A percentile compares a stretch with the other conserved stretches of the same genome.
Conservation (phyloP, 2,329 filamentous ascomycete species). For the Bipolaris bicolor region DNA sequence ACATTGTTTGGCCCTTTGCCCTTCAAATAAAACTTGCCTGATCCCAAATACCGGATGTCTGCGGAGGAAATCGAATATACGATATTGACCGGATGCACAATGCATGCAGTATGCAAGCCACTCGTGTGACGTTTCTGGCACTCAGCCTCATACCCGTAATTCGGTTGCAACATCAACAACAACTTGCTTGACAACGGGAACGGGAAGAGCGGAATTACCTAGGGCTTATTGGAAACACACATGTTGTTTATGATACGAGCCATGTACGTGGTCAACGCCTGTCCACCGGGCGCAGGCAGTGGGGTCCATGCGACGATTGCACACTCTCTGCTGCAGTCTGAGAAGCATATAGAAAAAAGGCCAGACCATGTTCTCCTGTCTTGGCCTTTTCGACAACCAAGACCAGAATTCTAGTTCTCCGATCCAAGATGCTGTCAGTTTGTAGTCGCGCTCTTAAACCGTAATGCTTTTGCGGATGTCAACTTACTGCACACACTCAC, state of each 20-base stretch:
- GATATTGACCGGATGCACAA: slow-evolving; percentile 24
- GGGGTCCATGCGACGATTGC: neutral
- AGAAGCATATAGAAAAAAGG: neutral
- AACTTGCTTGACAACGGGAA: neutral
- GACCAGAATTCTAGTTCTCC: neutral
- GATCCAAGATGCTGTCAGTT: too few relatives aligned
- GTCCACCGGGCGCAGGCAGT: neutral
- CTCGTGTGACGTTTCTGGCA: slow-evolving; percentile 12
- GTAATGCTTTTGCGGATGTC: neutral
- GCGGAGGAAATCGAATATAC: slow-evolving; percentile 4
- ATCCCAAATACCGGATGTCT: slow-evolving; percentile 12
- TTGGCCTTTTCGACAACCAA: neutral
- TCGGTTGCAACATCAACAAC: slow-evolving; percentile 4
- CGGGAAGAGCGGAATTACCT: neutral
- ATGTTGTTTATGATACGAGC: neutral
- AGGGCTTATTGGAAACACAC: slow-evolving; percentile 1
- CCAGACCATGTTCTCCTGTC: neutral
- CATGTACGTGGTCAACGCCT: neutral
- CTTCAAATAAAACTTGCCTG: slow-evolving; percentile 1
- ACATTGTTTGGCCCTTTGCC: slow-evolving; percentile 14
- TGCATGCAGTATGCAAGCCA: slow-evolving; percentile 13
- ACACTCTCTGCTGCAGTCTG: neutral
- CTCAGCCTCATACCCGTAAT: slow-evolving; percentile 21
- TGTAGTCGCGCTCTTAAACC: neutral
- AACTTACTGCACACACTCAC: neutral